These are phyloP conservation scores for Deinandra increscens DNA, from an alignment of 129 eudicot genomes.

Conservation along the genomic window DNA sequence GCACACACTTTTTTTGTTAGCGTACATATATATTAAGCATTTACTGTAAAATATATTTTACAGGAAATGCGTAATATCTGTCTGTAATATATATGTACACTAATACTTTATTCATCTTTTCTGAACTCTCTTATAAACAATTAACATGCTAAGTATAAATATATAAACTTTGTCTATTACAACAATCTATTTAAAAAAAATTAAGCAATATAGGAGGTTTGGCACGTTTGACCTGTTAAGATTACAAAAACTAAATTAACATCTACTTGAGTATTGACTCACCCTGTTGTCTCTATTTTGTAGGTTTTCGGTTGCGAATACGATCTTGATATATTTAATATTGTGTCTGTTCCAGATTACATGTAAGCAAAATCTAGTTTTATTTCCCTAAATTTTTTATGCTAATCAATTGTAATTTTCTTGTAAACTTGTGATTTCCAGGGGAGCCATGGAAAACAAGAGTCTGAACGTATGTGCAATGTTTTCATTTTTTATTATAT, in stretches of 20 bases:
- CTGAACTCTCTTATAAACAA: background rate
- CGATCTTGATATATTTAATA: slow-evolving; percentile 90
- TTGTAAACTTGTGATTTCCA: slow-evolving; percentile 35
- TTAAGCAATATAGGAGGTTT: background rate
- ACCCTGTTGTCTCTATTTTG: background rate
- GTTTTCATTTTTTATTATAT: background rate
- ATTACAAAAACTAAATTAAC: background rate
- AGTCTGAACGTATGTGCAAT: slow-evolving; percentile 70
- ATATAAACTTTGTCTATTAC: background rate
- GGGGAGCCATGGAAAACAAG: slow-evolving; percentile 99
- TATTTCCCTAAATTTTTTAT: background rate
- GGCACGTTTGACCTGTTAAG: background rate
- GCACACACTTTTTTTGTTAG: background rate
- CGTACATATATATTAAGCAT: no score
- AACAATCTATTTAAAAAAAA: background rate
- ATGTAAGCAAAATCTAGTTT: slow-evolving; percentile 41
- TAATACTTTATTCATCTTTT: background rate
- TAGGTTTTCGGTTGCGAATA: slow-evolving; percentile 91
- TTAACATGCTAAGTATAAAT: background rate
- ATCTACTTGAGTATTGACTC: background rate
- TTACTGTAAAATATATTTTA: no score
- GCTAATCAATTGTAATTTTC: background rate
- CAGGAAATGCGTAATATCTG: no score
- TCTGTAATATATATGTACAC: no score
- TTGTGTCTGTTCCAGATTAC: slow-evolving; percentile 97